Conservation (phyloP, 2,329 filamentous ascomycete genomes). For the Geosmithia flava region DNA sequence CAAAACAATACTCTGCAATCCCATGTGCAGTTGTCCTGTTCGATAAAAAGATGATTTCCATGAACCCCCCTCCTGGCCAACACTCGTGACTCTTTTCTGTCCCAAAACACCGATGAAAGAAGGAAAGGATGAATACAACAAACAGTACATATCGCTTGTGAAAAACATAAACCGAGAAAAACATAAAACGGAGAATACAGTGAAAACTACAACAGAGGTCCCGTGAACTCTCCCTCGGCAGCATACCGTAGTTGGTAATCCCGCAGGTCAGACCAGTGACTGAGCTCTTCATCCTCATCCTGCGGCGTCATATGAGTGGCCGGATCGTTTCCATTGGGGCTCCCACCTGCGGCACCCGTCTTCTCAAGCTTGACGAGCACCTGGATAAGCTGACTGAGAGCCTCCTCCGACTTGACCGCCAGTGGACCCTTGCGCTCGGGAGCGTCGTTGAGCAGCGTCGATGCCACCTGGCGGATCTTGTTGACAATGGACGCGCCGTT, state of each 20-base stretch:
- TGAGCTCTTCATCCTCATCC: conserved; percentile 65
- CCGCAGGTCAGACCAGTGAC: conserved; percentile 66
- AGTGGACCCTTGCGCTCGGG: conserved; percentile 36
- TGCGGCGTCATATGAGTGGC: conserved; percentile 30
- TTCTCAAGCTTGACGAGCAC: conserved; percentile 65
- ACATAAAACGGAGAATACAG: too few relatives aligned
- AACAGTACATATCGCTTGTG: neutral
- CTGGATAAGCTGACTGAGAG: conserved; percentile 60
- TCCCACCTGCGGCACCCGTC: conserved; percentile 25
- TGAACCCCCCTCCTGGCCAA: too few relatives aligned
- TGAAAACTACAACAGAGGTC: conserved; percentile 1
- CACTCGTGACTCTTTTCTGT: neutral
- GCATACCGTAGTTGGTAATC: conserved; percentile 57
- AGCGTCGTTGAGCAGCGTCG: conserved; percentile 56
- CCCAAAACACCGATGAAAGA: neutral
- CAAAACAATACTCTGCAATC: too few relatives aligned
- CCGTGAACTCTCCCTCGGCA: conserved; percentile 44
- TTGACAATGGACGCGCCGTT: conserved; percentile 54
- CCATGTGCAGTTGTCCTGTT: too few relatives aligned
- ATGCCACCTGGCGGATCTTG: conserved; percentile 77
- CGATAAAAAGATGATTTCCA: too few relatives aligned
- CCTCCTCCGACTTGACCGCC: conserved; percentile 51
- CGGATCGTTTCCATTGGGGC: conserved; percentile 13
- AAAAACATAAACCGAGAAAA: neutral
- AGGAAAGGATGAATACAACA: neutral